Evolutionary conservation across 257 asterid genomes (phyloP), one percentile per base, ranked within the genome.

Genomic region (Oldenlandia corymbosa): DNA sequence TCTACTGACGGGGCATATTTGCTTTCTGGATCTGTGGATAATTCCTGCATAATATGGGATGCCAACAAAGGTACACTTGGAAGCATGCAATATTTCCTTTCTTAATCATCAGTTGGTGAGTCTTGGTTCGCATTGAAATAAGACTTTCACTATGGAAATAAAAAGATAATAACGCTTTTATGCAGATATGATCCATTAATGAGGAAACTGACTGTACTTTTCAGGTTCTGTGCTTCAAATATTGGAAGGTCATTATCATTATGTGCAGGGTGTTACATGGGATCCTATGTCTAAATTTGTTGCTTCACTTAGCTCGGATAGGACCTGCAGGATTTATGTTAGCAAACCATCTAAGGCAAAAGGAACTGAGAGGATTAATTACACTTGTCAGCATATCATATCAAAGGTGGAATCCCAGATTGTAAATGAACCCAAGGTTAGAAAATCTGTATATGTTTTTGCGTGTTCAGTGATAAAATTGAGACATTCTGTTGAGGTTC

Each of bases 201-300:
- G 20, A 30, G 14, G 42, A 58, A 28, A 58, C 63, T 27, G 36
- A 60, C 54, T 30, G 28, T 58, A 30, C 62, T 49, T 51, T 68
- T 65, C 82, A 93, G 99, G 99, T 71, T 81, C 86, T 31, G 95
- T 87, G 52, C 88, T 72, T 78, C 99, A 93, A 78, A 85, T 80
- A 61, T 78, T 93, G 84, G 97, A 93, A 73, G 88, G 78, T 48
- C 99, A 93, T 81, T 73, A 72, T 78, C 99, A 93, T 80, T 93
- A 93, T 58, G 99, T 93, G 70, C 97, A 93, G 69, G 97, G 99
- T 74, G 99, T 93, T 51, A 82, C 97, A 47, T 93, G 95, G 96
- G 99, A 93, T 71, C 97, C 99, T 20, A 70, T 85, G 70, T 84
- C 82, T 58, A 87, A 85, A 76, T 90, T 85, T 80, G 86, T 81